Evolutionary conservation across 2,329 filamentous ascomycete genomes (phyloP).

Genomic region (Tolypocladium sp.): DNA sequence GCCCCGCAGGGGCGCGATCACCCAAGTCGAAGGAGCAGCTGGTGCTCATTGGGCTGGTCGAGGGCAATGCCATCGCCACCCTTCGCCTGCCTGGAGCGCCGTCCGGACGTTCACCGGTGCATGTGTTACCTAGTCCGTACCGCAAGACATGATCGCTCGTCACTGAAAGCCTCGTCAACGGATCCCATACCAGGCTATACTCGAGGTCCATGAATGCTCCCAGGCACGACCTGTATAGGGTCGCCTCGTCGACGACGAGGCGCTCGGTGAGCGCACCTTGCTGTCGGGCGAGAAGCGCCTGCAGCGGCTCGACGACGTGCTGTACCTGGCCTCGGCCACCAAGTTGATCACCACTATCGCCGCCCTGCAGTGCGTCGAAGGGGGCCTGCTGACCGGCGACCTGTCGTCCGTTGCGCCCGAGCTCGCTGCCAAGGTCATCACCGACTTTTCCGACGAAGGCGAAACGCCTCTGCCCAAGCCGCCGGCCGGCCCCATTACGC

Average conservation of each 20-base stretch:
- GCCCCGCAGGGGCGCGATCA: no score
- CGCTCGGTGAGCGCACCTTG: constrained; percentile 29
- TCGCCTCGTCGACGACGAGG: constrained; percentile 27
- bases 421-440: constrained; percentile 36
- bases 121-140: no score
- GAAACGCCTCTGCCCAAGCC: constrained; percentile 26
- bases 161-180: no score
- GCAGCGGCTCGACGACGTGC: constrained; percentile 24
- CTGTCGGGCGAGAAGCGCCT: constrained; percentile 28
- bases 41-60: no score
- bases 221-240: no score
- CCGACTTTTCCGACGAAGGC: constrained; percentile 31
- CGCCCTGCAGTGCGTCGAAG: constrained; percentile 44
- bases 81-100: no score
- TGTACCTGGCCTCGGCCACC: constrained; percentile 26
- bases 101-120: no score
- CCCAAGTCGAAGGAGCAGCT: no score
- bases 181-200: no score
- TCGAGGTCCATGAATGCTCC: no score
- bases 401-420: constrained; percentile 36
- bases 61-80: no score
- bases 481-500: constrained; percentile 29
- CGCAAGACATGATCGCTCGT: no score
- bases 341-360: constrained; percentile 43
- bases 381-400: constrained; percentile 37